Percentiles rank a stretch among this genome's conserved stretches.
Evolutionary conservation across 768 basidiomycete genomes (phyloP).

Genomic region (Phanerochaete sordida): DNA sequence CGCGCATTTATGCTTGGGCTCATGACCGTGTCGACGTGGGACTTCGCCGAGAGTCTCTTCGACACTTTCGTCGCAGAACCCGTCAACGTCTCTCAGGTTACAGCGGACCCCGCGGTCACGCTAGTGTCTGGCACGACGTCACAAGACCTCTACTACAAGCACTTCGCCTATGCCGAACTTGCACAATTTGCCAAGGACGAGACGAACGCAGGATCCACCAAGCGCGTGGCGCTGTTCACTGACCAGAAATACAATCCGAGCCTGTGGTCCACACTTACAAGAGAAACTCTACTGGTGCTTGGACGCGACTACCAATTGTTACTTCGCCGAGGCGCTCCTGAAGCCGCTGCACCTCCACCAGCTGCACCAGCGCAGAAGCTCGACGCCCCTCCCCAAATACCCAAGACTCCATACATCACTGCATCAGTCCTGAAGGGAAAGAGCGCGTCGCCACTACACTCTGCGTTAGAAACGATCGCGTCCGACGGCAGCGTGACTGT

Average conservation of each 20-base stretch:
- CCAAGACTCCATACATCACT: conserved; percentile 32
- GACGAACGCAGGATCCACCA: conserved; percentile 36
- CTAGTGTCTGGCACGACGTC: conserved; percentile 66
- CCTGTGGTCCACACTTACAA: conserved; percentile 58
- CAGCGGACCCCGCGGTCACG: conserved; percentile 51
- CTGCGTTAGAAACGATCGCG: conserved; percentile 53
- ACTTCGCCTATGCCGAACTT: conserved; percentile 69
- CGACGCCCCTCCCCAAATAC: conserved; percentile 35
- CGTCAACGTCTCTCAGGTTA: conserved; percentile 38
- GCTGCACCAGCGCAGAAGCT: conserved; percentile 26
- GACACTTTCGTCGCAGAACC: conserved; percentile 58
- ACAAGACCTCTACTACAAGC: conserved; percentile 44
- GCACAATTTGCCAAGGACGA: conserved; percentile 43
- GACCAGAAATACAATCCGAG: conserved; percentile 65
- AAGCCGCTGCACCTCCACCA: conserved; percentile 19
- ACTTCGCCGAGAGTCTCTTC: conserved; percentile 57
- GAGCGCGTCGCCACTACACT: conserved; percentile 46
- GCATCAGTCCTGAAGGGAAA: conserved; percentile 43
- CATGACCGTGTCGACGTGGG: conserved; percentile 58
- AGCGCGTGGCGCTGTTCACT: conserved; percentile 55
- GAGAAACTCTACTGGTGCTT: conserved; percentile 57
- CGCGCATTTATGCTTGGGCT: conserved; percentile 45
- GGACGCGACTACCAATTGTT: conserved; percentile 70
- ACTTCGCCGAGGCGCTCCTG: conserved; percentile 51
- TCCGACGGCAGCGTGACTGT: conserved; percentile 44